These are phyloP conservation scores for Scheffersomyces titani DNA, from an alignment of 1,139 yeast species.

Conservation along the genomic window DNA sequence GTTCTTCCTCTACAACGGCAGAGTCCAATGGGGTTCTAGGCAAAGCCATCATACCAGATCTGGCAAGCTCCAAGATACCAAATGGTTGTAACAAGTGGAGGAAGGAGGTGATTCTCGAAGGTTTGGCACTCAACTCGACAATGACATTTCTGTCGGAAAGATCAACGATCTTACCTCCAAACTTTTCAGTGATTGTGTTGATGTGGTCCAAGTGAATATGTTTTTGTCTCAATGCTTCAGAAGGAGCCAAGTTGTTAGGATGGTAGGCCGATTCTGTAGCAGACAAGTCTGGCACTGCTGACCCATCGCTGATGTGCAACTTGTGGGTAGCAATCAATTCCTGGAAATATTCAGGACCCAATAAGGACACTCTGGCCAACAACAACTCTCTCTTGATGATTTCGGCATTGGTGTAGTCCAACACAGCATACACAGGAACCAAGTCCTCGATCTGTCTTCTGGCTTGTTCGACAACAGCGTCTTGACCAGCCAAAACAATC, in stretches of 20 bases:
- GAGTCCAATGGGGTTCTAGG: conserved; percentile 85
- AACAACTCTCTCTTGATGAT: conserved; percentile 88
- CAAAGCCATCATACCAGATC: conserved; percentile 98
- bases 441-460: conserved; percentile 96
- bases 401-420: conserved; percentile 89
- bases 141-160: conserved; percentile 92
- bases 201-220: conserved; percentile 86
- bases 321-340: conserved; percentile 90
- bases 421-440: conserved; percentile 97
- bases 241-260: conserved; percentile 86
- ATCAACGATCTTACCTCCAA: conserved; percentile 92
- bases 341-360: conserved; percentile 97
- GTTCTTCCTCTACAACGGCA: conserved; percentile 46
- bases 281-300: conserved; percentile 46
- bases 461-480: conserved; percentile 97
- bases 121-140: conserved; percentile 93
- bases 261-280: conserved; percentile 67
- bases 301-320: conserved; percentile 39
- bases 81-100: conserved; percentile 90
- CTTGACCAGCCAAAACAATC: conserved; percentile 90
- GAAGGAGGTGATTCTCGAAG: conserved; percentile 83
- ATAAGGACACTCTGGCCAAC: conserved; percentile 84
- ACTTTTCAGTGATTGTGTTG: conserved; percentile 75
- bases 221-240: conserved; percentile 93
- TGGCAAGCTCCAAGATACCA: conserved; percentile 92